Conservation (phyloP, 2,329 filamentous ascomycete species). For the Dothideomycetidae sp. region DNA sequence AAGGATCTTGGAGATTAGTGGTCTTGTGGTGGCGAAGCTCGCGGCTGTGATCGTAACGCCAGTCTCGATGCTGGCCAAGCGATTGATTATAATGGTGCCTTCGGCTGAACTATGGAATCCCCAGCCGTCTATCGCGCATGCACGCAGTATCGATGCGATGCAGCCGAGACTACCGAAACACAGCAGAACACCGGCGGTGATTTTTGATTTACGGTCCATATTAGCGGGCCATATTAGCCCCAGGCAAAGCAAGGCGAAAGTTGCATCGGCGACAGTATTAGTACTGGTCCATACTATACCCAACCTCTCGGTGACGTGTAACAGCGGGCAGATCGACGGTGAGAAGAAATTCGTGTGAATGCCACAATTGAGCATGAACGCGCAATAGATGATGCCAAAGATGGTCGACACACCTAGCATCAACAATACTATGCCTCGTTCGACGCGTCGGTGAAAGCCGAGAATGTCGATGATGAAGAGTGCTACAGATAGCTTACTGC, state of each 20-base stretch:
- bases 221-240: constrained; percentile 3
- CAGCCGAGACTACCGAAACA: constrained; percentile 4
- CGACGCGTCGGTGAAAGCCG: neutral
- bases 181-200: constrained; percentile 3
- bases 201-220: neutral
- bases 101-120: constrained; percentile 2
- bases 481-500: constrained; percentile 3
- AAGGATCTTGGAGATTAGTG: constrained; percentile 3
- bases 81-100: neutral
- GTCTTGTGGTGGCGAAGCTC: neutral
- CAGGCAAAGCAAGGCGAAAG: constrained; percentile 4
- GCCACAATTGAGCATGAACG: constrained; percentile 6
- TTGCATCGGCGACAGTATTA: constrained; percentile 4
- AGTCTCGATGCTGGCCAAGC: constrained; percentile 1
- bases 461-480: constrained; percentile 5
- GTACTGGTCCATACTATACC: constrained; percentile 4
- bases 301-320: neutral
- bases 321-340: neutral
- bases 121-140: constrained; percentile 2
- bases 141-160: constrained; percentile 3
- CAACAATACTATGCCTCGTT: neutral
- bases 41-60: constrained; percentile 4
- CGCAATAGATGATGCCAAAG: constrained; percentile 1
- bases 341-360: constrained; percentile 1
- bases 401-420: neutral